Evolutionary conservation across 2,329 filamentous ascomycete species (phyloP), one percentile per base, ranked within the genome.

Genomic region (Ceratocystis papillata): DNA sequence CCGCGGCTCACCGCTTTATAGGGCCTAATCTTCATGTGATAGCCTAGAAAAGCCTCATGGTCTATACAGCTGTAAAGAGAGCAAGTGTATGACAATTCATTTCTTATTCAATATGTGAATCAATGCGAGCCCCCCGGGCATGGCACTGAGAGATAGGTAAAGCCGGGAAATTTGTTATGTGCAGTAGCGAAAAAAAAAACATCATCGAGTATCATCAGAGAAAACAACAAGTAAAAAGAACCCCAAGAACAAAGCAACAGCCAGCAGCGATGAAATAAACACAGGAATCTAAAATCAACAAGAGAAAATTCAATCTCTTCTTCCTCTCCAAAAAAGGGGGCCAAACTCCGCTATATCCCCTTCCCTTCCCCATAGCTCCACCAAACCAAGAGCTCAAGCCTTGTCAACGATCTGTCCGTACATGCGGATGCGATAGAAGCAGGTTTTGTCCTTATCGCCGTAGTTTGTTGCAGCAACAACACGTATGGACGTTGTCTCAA

Each of bases 381-480:
- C 5, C 37, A 1, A 15, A 15, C 37, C 37, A 15, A 15, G 10
- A 4, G 20, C 22, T 53, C 3, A 25, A 2, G 20, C 53, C 25
- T 17, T 30, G 53, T 72, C 70, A 45, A 71, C 68, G 28, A 71
- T 65, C 41, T 80, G 73, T 17, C 79, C 86, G 71, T 83, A 86
- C 57, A 88, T 67, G 66, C 79, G 76, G n/a, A 86, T 73, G 1
- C 85, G 77, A 74, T 88, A 88, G 70, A 88, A 81, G 72, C 86
- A 88, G 2, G 85, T 87, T 71, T 86, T 84, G 60, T 82, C 75
- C 30, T 71, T 72, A 8, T 78, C 76, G 15, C 85, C 84, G 70
- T 85, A 80, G 71, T 88, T 88, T 71, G 75, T 81, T 65, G 79
- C 73, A 1, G 82, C 80, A 12, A 84, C 77, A 28, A 88, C 73